These are phyloP conservation scores for Ceriops decandra DNA, from an alignment of 345 rosid genomes.

Conservation along the genomic window DNA sequence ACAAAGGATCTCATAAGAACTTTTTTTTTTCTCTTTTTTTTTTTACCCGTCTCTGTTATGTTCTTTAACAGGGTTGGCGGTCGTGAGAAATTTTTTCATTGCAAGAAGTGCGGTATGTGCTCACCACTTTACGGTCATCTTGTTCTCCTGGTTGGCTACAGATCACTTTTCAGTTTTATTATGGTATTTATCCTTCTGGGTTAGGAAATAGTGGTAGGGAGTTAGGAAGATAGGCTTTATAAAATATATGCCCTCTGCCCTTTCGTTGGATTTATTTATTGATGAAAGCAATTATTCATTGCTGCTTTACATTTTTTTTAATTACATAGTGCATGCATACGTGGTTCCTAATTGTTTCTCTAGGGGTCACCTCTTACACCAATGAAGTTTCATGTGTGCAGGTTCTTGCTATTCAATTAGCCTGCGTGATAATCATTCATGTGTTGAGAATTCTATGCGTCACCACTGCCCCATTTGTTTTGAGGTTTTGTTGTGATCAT, in stretches of 20 bases:
- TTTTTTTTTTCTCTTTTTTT: not conserved
- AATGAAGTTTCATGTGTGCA: constrained; percentile 20
- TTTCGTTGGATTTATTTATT: too few relatives aligned
- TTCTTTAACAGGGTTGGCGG: constrained; percentile 74
- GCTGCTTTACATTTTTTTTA: too few relatives aligned
- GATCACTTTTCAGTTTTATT: not conserved
- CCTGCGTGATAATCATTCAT: constrained; percentile 69
- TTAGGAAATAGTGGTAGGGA: too few relatives aligned
- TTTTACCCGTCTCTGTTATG: not conserved
- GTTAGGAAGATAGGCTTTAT: too few relatives aligned
- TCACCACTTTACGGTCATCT: not conserved
- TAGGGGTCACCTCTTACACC: not conserved
- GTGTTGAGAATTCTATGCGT: constrained; percentile 94
- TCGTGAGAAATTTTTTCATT: constrained; percentile 73
- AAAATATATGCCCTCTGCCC: too few relatives aligned
- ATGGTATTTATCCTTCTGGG: not conserved
- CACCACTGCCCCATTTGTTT: constrained; percentile 98
- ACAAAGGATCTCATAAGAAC: not conserved
- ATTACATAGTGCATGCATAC: too few relatives aligned
- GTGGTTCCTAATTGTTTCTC: not conserved
- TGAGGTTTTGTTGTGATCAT: constrained; percentile 48
- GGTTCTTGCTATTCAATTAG: constrained; percentile 75
- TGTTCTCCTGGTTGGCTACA: not conserved
- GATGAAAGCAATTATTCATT: too few relatives aligned
- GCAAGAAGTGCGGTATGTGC: constrained; percentile 86